Evolutionary conservation across 495 filamentous ascomycete genomes (phyloP), one percentile per base, ranked within the genome.

Genomic region (Penicillium cataractarum): DNA sequence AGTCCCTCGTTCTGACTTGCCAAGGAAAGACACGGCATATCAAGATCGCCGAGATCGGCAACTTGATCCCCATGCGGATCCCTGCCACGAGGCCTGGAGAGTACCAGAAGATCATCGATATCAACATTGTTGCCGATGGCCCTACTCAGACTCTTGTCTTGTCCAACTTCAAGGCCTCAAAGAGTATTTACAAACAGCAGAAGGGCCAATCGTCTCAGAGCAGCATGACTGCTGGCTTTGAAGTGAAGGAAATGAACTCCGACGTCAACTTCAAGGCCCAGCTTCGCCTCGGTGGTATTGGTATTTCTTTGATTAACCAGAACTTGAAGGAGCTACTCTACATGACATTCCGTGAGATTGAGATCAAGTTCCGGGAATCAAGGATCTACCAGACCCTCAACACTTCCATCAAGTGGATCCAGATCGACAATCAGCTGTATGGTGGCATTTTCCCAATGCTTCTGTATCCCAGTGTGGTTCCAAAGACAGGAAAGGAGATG

Each of bases 381-480:
- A 80, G 84, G 29, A 78, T 97, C 13, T 97, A 95, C 71, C 95
- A 98, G 76, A 97, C 92, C 6, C 75, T 97, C 60, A 92, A 90
- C 51, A 83, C 92, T 10, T 90, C 90, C 0, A 90, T 97, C 74
- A 98, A 97, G 74, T 99, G 95, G 95, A 93, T 99, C 52, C 95
- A 99, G 74, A 93, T 99, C 70, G 95, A 99, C 78, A 99, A 99
- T 70, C 95, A 99, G 71, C 88, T 99, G 26, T 99, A 98, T 71
- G 95, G 95, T 44, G 95, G 95, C 15, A 92, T 99, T 65, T 99
- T 99, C 83, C 95, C 95, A 0, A 96, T 99, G 76, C 87, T 99
- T 59, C 81, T 98, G 40, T 99, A 99, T 71, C 95, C 95, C 10
- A 97, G 92, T 74, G 95, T 99, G n/a, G 95, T 99, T 10, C 96